Base-by-base conservation (phyloP, 345 rosid genomes). In the Hibiscus mutabilis region DNA sequence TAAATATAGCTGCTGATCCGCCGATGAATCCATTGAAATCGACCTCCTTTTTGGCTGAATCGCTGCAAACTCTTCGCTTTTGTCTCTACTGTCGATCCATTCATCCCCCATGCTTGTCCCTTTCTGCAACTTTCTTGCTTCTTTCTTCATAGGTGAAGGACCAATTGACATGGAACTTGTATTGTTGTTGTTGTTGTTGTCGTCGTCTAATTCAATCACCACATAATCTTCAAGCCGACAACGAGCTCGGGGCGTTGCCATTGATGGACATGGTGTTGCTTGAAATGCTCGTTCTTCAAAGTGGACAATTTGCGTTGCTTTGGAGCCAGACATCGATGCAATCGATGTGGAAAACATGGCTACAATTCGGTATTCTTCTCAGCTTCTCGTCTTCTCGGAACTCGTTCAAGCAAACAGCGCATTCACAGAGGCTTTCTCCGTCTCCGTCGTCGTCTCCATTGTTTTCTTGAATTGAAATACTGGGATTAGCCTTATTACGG, bases 101-200 rank as follows among this genome's bases (percentile, higher is more conserved):
- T 91, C 98, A 69, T 91, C 97, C 21, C 95, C 98, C 97, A 86
- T 86, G 81, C 98, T 93, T 2, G 84, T 82, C 1, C 83, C 69
- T 62, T 85, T 91, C 0, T 75, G 77, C 21, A 83, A 74, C 71
- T 83, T 91, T 79, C 78, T 81, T 5, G 56, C 69, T 31, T 68
- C 80, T 51, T 85, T 84, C 24, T 70, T 77, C 25, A 80, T 74
- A 0, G 74, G 77, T 9, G 84, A 77, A 52, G 85, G 77, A 77
- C 82, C 77, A 9, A 77, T 29, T 13, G 82, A 53, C 40, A 35
- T 70, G 0, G 84, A 73, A 53, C 58, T 18, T 11, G 15, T 12
- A 13, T n/a, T n/a, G n/a, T 46, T 46, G n/a, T 33, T 73, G 13
- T 70, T 76, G 3, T 40, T 74, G 18, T 46, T 13, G 15, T 9